phyloP scores from a whole-genome alignment of 345 rosid genomes.

The Populus deltoides region DNA sequence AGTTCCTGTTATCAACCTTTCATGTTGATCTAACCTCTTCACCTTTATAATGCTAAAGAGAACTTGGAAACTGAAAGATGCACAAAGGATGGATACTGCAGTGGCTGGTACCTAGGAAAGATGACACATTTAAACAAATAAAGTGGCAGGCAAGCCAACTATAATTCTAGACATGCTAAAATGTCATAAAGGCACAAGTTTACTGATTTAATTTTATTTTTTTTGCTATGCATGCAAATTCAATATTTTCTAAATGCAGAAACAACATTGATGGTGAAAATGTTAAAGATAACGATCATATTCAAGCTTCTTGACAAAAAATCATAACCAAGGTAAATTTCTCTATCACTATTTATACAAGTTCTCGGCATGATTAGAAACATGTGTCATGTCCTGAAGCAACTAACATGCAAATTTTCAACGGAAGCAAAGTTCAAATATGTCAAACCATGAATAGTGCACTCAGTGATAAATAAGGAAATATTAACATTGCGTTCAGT shows the following conservation, averaged over 20 bases:
- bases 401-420: not conserved
- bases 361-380: not conserved
- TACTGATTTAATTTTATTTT: not conserved
- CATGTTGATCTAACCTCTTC: constrained; percentile 74
- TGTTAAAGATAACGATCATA: not conserved
- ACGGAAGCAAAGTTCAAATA: not conserved
- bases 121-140: constrained; percentile 11
- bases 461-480: not conserved
- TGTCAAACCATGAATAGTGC: not conserved
- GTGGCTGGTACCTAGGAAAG: constrained; percentile 65
- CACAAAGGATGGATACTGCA: constrained; percentile 57
- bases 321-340: not conserved
- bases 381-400: not conserved
- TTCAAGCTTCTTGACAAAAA: not conserved
- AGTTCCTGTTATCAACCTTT: constrained; percentile 86
- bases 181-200: not conserved
- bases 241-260: not conserved
- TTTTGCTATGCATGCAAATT: not conserved
- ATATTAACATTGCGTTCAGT: not conserved
- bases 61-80: constrained; percentile 77
- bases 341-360: not conserved
- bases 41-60: too few species aligned
- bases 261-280: not conserved
- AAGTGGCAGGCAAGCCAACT: not conserved
- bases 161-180: not conserved